A percentile compares a stretch with the other conserved stretches of the same genome.
Conservation (phyloP, 176 grass and related monocot genomes). For the Oryza longistaminata region DNA sequence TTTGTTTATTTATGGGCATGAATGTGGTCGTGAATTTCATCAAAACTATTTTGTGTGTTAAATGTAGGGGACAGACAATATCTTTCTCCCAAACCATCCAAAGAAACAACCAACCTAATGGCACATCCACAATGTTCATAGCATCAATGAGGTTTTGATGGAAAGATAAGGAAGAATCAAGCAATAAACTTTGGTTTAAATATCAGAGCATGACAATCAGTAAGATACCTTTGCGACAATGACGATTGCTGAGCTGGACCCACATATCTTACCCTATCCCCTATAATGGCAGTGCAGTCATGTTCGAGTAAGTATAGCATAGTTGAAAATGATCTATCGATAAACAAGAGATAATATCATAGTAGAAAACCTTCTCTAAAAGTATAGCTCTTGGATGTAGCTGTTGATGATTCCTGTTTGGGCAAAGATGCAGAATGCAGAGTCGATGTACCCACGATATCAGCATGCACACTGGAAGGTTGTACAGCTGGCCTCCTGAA, state of each 20-base stretch:
- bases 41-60: not conserved
- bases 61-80: not conserved
- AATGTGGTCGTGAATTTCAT: not conserved
- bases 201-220: not conserved
- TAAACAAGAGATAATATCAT: constrained; percentile 4
- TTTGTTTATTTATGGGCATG: not conserved
- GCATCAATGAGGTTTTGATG: not conserved
- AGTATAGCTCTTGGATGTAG: constrained; percentile 91
- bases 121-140: not conserved
- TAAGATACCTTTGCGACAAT: constrained; percentile 55
- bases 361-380: constrained; percentile 80
- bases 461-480: constrained; percentile 91
- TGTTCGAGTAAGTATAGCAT: constrained; percentile 15
- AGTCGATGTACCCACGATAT: constrained; percentile 88
- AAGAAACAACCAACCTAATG: not conserved
- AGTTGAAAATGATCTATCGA: constrained; percentile 15
- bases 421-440: constrained; percentile 75
- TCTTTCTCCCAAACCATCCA: constrained; percentile 10
- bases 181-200: not conserved
- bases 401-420: constrained; percentile 88
- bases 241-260: constrained; percentile 56
- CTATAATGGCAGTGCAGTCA: constrained; percentile 42
- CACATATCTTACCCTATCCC: constrained; percentile 87
- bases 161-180: constrained; percentile 25
- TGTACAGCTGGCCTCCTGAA: constrained; percentile 68